Conservation (phyloP, 139 green algal genomes). For the Tetratostichococcus sp. region DNA sequence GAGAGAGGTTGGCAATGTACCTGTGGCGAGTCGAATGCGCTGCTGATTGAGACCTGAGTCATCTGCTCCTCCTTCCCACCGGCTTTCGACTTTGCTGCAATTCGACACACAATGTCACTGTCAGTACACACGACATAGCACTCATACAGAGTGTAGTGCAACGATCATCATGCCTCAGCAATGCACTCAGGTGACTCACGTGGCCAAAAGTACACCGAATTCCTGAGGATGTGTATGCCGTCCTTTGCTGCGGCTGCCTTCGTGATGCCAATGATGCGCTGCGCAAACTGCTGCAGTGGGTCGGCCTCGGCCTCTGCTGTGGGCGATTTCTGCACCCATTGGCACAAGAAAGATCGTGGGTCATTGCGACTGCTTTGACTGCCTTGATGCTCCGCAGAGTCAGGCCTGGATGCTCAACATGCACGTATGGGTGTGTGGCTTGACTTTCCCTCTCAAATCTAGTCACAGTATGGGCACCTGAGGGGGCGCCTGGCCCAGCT, state of each 20-base stretch:
- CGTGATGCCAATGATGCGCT: neutral
- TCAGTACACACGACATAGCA: too few species aligned
- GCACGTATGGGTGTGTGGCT: too few species aligned
- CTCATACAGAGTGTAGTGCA: too few species aligned
- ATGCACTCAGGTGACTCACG: neutral
- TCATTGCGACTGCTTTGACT: too few species aligned
- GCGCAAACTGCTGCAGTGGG: neutral
- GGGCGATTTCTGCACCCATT: neutral
- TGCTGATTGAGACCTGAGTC: neutral
- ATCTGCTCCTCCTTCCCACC: neutral
- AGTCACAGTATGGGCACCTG: neutral
- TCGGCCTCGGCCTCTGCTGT: neutral
- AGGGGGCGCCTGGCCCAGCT: neutral
- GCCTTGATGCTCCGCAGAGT: too few species aligned
- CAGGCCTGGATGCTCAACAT: too few species aligned
- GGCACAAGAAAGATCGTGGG: too few species aligned
- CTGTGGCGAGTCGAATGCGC: neutral
- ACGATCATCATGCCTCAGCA: neutral
- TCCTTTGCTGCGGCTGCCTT: neutral
- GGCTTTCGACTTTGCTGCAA: neutral
- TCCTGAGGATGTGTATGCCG: neutral
- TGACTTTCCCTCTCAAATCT: neutral
- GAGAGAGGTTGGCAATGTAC: too few species aligned
- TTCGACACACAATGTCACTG: too few species aligned
- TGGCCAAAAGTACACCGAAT: neutral